phyloP scores from a whole-genome alignment of 257 asterid species.

The Solanum corneliomulleri region DNA sequence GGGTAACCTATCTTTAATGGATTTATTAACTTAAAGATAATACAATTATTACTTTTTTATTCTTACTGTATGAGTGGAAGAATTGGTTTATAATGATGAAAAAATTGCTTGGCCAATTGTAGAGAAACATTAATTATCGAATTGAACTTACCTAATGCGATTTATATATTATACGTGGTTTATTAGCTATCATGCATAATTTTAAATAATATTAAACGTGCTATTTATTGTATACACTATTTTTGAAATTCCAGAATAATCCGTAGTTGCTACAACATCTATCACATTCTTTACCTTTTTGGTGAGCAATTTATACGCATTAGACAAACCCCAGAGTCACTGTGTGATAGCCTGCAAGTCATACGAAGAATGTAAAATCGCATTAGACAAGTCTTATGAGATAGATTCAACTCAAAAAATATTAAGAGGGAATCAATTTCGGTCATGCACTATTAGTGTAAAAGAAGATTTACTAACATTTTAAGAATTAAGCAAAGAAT shows the following conservation, averaged over 20 bases:
- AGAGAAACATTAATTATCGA: background rate
- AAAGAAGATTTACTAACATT: background rate
- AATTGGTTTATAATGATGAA: background rate
- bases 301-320: too few species aligned
- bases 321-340: accelerated
- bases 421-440: too few species aligned
- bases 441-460: background rate
- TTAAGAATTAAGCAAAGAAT: background rate
- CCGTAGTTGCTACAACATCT: accelerated
- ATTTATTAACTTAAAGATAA: background rate
- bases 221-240: background rate
- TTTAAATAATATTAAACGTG: background rate
- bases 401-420: too few species aligned
- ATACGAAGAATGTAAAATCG: too few species aligned
- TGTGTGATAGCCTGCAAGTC: too few species aligned
- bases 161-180: background rate
- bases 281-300: too few species aligned
- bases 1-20: background rate
- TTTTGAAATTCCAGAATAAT: too few species aligned
- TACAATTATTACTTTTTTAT: background rate
- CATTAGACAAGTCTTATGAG: too few species aligned
- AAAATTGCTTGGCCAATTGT: background rate
- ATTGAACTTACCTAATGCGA: accelerated
- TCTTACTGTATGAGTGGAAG: background rate
- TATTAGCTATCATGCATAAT: background rate